Conservation (phyloP, 148 eudicot genomes). For the Camellia granthamiana region DNA sequence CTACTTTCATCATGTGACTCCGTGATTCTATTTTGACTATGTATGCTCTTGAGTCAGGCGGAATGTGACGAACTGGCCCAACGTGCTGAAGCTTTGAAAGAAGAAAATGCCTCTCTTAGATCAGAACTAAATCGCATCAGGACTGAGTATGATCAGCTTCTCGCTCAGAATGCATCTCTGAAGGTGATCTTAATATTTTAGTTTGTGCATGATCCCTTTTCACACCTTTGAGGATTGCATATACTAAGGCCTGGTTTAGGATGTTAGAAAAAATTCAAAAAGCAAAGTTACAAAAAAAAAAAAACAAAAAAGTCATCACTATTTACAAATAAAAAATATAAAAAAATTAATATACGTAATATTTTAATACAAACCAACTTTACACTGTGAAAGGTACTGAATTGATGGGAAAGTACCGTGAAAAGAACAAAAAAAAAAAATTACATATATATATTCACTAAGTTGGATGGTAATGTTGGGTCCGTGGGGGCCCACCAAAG, state of each 20-base stretch:
- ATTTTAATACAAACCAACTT: too few relatives aligned
- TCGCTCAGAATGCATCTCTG: conserved; percentile 63
- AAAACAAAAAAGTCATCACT: too few relatives aligned
- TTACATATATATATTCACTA: too few relatives aligned
- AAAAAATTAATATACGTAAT: too few relatives aligned
- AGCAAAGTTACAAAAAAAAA: too few relatives aligned
- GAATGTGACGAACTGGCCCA: conserved; percentile 94
- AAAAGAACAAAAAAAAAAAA: too few relatives aligned
- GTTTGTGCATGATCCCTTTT: background rate
- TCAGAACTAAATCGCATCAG: conserved; percentile 66
- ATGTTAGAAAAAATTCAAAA: too few relatives aligned
- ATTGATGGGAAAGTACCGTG: too few relatives aligned
- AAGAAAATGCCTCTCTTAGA: conserved; percentile 85
- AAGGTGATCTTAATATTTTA: conserved; percentile 47
- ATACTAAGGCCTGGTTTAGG: too few relatives aligned
- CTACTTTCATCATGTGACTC: background rate
- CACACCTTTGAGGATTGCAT: background rate
- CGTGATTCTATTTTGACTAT: background rate
- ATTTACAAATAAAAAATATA: too few relatives aligned
- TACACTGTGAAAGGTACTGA: too few relatives aligned
- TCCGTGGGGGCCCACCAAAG: background rate
- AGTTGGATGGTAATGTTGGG: background rate
- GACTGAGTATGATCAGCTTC: conserved; percentile 74
- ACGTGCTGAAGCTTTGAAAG: conserved; percentile 81
- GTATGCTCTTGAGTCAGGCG: conserved; percentile 42